Conservation (phyloP, 495 filamentous ascomycete genomes). For the Penicillium robsamsonii region DNA sequence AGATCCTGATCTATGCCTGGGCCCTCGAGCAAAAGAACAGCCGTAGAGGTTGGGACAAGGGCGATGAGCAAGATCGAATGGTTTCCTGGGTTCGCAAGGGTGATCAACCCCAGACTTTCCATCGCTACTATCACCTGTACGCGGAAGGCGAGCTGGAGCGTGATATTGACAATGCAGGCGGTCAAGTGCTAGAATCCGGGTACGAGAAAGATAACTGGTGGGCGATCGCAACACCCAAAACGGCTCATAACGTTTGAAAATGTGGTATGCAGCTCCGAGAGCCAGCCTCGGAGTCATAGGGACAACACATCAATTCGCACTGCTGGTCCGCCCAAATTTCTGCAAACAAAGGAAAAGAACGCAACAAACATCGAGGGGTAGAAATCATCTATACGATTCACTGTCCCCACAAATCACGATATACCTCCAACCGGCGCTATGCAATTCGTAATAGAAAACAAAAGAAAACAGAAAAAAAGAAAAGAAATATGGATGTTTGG, state of each 20-base stretch:
- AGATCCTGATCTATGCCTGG: slow-evolving; percentile 89
- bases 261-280: slow-evolving; percentile 24
- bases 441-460: slow-evolving; percentile 45
- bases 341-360: slow-evolving; percentile 15
- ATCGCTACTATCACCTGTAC: slow-evolving; percentile 96
- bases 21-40: slow-evolving; percentile 89
- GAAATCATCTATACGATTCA: slow-evolving; percentile 36
- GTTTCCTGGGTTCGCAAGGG: slow-evolving; percentile 86
- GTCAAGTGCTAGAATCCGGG: slow-evolving; percentile 71
- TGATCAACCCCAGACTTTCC: slow-evolving; percentile 51
- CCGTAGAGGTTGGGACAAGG: slow-evolving; percentile 88
- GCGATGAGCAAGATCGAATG: slow-evolving; percentile 85
- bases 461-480: slow-evolving; percentile 17
- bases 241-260: slow-evolving; percentile 11
- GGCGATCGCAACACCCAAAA: slow-evolving; percentile 58
- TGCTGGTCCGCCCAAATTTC: slow-evolving; percentile 12
- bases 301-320: slow-evolving; percentile 7
- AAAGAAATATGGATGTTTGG: background rate
- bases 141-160: slow-evolving; percentile 79
- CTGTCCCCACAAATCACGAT: slow-evolving; percentile 37
- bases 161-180: slow-evolving; percentile 74
- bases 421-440: slow-evolving; percentile 46
- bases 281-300: slow-evolving; percentile 37
- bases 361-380: slow-evolving; percentile 22
- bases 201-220: slow-evolving; percentile 99